phyloP scores from a whole-genome alignment of 495 filamentous ascomycete genomes.

The Peziza echinospora region DNA sequence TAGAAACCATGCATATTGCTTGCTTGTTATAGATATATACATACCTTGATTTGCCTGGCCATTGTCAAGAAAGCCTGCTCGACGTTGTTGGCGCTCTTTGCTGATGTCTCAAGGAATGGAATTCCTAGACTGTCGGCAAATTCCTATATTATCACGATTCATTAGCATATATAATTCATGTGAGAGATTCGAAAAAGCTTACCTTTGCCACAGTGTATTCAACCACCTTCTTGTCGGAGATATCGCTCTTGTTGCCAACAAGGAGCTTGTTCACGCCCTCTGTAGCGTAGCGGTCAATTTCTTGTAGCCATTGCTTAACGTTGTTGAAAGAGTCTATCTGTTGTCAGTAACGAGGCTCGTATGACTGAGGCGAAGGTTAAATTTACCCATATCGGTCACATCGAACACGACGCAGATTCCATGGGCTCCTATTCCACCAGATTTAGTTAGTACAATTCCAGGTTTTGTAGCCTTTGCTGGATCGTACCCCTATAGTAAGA shows the following conservation, averaged over 20 bases:
- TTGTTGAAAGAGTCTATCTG: constrained; percentile 85
- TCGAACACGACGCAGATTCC: constrained; percentile 99
- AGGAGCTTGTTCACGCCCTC: constrained; percentile 98
- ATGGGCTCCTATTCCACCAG: constrained; percentile 55
- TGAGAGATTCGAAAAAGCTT: constrained; percentile 12
- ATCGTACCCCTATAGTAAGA: constrained; percentile 76
- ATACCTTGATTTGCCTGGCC: constrained; percentile 84
- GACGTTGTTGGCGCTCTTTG: constrained; percentile 98
- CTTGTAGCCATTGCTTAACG: constrained; percentile 99
- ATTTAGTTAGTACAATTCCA: too few species aligned
- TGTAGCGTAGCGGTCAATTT: constrained; percentile 96
- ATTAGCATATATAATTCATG: constrained; percentile 1
- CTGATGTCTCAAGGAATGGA: constrained; percentile 97
- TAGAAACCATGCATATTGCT: too few species aligned
- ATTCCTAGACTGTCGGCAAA: constrained; percentile 98
- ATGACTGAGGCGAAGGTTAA: constrained; percentile 1
- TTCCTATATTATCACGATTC: too few species aligned
- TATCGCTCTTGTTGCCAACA: constrained; percentile 99
- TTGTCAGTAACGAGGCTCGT: constrained; percentile 1
- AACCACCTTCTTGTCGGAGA: constrained; percentile 99
- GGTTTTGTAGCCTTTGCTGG: too few species aligned
- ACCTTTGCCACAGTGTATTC: constrained; percentile 99
- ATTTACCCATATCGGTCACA: constrained; percentile 74
- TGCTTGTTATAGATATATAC: neutral
- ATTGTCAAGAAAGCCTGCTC: constrained; percentile 99